Evolutionary conservation across 2,329 filamentous ascomycete species (phyloP), one percentile per base, ranked within the genome.

Genomic region (Berkeleyomyces rouxiae): DNA sequence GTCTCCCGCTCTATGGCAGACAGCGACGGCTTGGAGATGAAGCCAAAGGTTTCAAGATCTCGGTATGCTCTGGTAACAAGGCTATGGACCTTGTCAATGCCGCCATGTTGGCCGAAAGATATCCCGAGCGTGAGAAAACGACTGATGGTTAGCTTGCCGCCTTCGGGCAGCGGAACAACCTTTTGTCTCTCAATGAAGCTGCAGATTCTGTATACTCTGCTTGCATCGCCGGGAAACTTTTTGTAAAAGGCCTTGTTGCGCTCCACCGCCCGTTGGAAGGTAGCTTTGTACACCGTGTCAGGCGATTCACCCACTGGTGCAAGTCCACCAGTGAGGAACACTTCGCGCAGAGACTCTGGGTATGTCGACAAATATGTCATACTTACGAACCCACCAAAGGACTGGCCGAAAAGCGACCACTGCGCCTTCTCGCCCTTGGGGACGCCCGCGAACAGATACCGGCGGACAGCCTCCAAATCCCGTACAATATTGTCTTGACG

Each of bases 381-480:
- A 58, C 79, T 80, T 70, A 90, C 88, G 72, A 96, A 96, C 0
- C 92, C 92, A 46, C 92, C 92, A 72, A 95, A 97, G 13, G 86
- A 91, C 74, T 96, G 92, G 7, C 92, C 92, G 66, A 95, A 86
- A 39, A 93, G 80, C 64, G 84, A 87, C 92, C 91, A 96, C 70
- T 85, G 84, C 71, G 84, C 82, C 70, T 87, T 84, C 58, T 86
- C 82, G 31, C 80, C 76, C 13, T 59, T 49, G 5, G 61, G 44
- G 4, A n/a, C 23, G 7, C 59, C 61, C 4, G 78, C 75, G 0
- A 87, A 93, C 61, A 97, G 76, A 46, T 80, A 85, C 68, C 84
- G 81, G 4, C 92, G 82, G 40, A 97, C 83, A 3, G 91, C 90
- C 71, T 97, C 92, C 66, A 87, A 88, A 70, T 97, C 92, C 57